phyloP scores from a whole-genome alignment of 352 stramenopile species.

The Stephanocyclus meneghinianus region DNA sequence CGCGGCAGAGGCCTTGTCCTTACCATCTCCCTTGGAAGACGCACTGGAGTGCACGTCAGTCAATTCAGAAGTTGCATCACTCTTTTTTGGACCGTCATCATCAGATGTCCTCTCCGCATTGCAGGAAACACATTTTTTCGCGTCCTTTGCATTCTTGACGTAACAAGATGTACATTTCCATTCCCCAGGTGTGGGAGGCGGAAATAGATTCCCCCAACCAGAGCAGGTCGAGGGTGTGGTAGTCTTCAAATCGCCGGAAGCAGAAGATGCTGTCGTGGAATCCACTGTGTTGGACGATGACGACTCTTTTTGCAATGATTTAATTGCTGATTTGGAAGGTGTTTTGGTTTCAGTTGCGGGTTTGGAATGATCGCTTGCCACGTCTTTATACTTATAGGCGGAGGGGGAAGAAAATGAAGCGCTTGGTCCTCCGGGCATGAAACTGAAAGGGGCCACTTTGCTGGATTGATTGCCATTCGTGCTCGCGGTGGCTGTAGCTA shows the following conservation, averaged over 20 bases:
- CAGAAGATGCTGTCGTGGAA: neutral
- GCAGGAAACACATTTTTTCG: neutral
- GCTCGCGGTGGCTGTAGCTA: neutral
- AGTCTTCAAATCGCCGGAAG: neutral
- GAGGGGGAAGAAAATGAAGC: constrained; percentile 21
- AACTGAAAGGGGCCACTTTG: constrained; percentile 36
- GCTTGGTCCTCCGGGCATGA: constrained; percentile 39
- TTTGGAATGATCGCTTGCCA: neutral
- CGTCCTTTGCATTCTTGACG: constrained; percentile 3
- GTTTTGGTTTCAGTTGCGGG: neutral
- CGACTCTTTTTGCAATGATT: neutral
- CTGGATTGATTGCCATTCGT: neutral
- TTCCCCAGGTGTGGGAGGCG: neutral
- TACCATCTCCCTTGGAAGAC: no score
- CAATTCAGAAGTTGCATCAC: neutral
- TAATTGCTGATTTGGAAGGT: neutral
- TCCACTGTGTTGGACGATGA: neutral
- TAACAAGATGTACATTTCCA: constrained; percentile 8
- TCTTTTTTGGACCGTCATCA: neutral
- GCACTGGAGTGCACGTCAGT: no score
- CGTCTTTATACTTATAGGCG: constrained; percentile 28
- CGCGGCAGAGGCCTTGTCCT: no score
- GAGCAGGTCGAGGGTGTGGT: neutral
- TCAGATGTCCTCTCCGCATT: neutral
- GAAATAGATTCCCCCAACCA: constrained; percentile 4